Evolutionary conservation across 495 filamentous ascomycete species (phyloP).

Genomic region (Hyphodiscus hymeniophilus): DNA sequence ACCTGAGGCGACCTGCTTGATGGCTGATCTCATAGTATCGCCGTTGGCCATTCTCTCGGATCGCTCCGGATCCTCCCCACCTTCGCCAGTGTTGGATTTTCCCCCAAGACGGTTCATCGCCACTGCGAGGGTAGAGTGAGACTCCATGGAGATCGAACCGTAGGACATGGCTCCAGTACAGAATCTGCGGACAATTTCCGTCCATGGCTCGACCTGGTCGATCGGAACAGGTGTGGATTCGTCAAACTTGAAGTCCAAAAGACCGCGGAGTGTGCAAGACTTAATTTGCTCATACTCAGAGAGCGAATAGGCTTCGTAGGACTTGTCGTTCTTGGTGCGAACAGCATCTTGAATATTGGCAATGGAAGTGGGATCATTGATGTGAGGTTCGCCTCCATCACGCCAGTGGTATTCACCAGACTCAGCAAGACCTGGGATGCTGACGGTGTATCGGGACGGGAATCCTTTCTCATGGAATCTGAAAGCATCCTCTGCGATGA

Average conservation of each 20-base stretch:
- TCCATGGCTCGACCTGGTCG: constrained; percentile 98
- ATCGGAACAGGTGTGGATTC: constrained; percentile 81
- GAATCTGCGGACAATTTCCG: constrained; percentile 94
- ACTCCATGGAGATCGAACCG: constrained; percentile 98
- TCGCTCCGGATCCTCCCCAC: constrained; percentile 93
- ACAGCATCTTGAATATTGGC: constrained; percentile 98
- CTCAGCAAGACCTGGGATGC: constrained; percentile 79
- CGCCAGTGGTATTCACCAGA: constrained; percentile 99
- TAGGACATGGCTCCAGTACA: constrained; percentile 99
- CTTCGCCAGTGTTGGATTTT: constrained; percentile 98
- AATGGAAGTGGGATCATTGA: constrained; percentile 93
- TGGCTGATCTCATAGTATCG: constrained; percentile 96
- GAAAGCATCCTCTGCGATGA: constrained; percentile 95
- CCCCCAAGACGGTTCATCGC: constrained; percentile 97
- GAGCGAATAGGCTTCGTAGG: constrained; percentile 94
- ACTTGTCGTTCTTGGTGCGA: constrained; percentile 98
- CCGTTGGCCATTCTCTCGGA: constrained; percentile 83
- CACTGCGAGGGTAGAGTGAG: constrained; percentile 92
- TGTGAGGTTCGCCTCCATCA: constrained; percentile 94
- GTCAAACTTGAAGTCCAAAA: constrained; percentile 98
- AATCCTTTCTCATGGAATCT: constrained; percentile 94
- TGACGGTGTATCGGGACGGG: constrained; percentile 71
- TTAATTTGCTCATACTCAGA: constrained; percentile 97
- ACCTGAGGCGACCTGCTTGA: constrained; percentile 97
- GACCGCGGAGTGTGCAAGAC: constrained; percentile 89